These are phyloP conservation scores for Aspergillus leporis DNA, from an alignment of 495 filamentous ascomycete species.

Conservation along the genomic window DNA sequence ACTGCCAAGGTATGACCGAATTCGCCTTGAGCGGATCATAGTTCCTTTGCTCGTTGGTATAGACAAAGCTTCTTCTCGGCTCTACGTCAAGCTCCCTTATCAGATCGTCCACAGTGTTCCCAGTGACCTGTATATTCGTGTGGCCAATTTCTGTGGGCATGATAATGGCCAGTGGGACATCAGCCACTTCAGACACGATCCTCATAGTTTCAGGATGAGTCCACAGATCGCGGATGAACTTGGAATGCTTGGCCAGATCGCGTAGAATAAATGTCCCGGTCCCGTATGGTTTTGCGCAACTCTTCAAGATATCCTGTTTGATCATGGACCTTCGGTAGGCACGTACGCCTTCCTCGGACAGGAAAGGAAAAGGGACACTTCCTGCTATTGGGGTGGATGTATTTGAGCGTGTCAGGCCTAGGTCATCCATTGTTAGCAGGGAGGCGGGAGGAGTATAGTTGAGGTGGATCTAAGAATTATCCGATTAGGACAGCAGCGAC, in stretches of 20 bases:
- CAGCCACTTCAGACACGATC: constrained; percentile 27
- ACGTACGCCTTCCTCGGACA: constrained; percentile 20
- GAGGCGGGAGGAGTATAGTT: background rate
- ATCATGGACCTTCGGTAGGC: constrained; percentile 27
- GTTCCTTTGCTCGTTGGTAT: constrained; percentile 10
- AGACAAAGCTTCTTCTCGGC: constrained; percentile 17
- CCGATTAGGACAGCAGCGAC: background rate
- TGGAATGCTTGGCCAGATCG: constrained; percentile 27
- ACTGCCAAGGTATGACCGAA: background rate
- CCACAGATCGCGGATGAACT: constrained; percentile 33
- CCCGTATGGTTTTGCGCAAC: constrained; percentile 20
- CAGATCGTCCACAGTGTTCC: constrained; percentile 23
- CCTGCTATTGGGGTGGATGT: constrained; percentile 19
- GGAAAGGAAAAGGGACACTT: constrained; percentile 22
- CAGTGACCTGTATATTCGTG: constrained; percentile 32
- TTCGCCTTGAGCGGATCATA: constrained; percentile 24
- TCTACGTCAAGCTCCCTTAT: constrained; percentile 23
- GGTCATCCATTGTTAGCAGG: background rate
- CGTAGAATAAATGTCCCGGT: constrained; percentile 32
- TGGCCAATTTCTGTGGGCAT: constrained; percentile 38
- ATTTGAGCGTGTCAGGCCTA: background rate
- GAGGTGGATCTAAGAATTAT: background rate
- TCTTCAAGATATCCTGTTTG: constrained; percentile 15
- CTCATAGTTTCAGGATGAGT: constrained; percentile 29
- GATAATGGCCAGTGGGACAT: constrained; percentile 27